Evolutionary conservation across 805 yeast genomes (phyloP), one percentile per base, ranked within the genome.

Genomic region (Pichia membranifaciens): DNA sequence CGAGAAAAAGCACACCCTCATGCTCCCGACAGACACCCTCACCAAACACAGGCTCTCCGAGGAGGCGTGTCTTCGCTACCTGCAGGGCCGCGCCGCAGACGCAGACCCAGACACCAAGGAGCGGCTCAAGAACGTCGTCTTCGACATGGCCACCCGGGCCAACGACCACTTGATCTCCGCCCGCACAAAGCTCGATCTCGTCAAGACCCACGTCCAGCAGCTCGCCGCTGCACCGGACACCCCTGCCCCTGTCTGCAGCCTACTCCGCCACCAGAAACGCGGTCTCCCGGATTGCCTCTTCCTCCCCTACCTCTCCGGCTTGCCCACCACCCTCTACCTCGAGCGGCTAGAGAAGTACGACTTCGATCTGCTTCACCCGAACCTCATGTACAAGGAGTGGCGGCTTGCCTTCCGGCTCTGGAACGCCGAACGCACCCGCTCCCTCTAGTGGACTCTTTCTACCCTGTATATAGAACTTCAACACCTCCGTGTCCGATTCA

Each of bases 101-200:
- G 67, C 59, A 6, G 9, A 37, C 9, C 32, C 25, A 12, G 25
- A 41, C 3, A 20, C 36, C 2, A 49, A 38, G 16, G 63, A 59
- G 32, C 65, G 64, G 45, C 56, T 84, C 48, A 74, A 76, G 50
- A 79, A 82, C 56, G 78, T 81, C 8, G 70, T 84, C 1, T 87
- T 75, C 57, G 87, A 82, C 41, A 76, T 83, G 5, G 86, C 93
- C 2, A 78, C 83, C 5, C 67, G 74, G 1, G 93, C 95, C 3
- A 87, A 87, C 64, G 96, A 87, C 60, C 96, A 87, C 61, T 58
- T 87, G 3, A 61, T 87, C 4, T 70, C 89, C 0, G 88, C 93
- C 1, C 69, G 84, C 43, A 61, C 68, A n/a, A 78, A 84, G 54
- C 60, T 83, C 21, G 50, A 55, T 1, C 59, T 68, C 29, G 61